Percentiles rank a stretch among this genome's conserved stretches.
These are phyloP conservation scores for Myriosclerotinia scirpicola DNA, from an alignment of 2,329 filamentous ascomycete species.

Conservation along the genomic window DNA sequence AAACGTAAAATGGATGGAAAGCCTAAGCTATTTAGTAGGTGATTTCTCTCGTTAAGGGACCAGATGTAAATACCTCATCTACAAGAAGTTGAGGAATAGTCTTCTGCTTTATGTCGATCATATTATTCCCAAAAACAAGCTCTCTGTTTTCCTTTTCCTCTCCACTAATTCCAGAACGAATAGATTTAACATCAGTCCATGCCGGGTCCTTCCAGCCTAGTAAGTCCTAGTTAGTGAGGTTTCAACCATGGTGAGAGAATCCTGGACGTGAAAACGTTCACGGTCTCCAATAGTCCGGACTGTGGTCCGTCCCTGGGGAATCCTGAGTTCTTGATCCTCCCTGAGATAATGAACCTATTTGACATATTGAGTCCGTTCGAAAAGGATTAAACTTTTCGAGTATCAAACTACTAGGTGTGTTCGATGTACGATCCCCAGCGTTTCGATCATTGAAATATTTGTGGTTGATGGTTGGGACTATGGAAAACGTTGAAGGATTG, in stretches of 20 bases:
- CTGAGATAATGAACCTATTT: background rate
- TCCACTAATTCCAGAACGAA: slow-evolving; percentile 78
- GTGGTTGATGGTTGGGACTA: background rate
- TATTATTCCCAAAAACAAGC: slow-evolving; percentile 82
- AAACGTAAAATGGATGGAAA: slow-evolving; percentile 97
- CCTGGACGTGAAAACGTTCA: background rate
- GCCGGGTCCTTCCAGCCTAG: slow-evolving; percentile 79
- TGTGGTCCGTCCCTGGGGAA: background rate
- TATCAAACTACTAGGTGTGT: background rate
- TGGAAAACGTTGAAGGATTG: background rate
- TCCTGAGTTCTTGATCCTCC: background rate
- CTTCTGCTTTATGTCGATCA: slow-evolving; percentile 93
- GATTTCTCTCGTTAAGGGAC: background rate
- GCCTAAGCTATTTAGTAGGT: slow-evolving; percentile 63
- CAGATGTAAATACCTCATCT: slow-evolving; percentile 66
- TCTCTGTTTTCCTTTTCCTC: slow-evolving; percentile 85
- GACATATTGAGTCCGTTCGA: background rate
- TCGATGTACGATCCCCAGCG: background rate
- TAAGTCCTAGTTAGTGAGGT: slow-evolving; percentile 2
- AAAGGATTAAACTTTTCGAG: background rate
- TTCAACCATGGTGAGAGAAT: background rate
- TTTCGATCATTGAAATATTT: background rate
- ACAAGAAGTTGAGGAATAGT: slow-evolving; percentile 77
- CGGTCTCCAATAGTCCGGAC: background rate
- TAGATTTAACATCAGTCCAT: slow-evolving; percentile 75